Base-by-base conservation (phyloP, 257 asterid genomes). In the Paraleonurus japonicus region DNA sequence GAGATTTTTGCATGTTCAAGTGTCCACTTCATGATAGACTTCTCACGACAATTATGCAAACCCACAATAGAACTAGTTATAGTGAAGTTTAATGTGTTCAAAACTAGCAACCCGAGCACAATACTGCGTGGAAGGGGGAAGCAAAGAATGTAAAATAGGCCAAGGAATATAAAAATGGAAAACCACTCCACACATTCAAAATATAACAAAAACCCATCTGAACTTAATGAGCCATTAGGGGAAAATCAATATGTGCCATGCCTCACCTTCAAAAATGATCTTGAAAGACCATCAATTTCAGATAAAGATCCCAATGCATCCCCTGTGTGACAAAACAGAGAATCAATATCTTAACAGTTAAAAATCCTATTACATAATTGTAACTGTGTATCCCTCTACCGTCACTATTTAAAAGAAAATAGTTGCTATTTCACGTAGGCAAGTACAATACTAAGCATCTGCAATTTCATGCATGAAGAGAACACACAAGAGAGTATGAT, bases 191-290 rank as follows among this genome's bases (percentile, higher is more conserved):
- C 55, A 4, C 19, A 54, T 53, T 37, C 6, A 15, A 35, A 5
- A 22, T 24, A 24, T 45, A 1, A 1, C 12, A 24, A 62, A 72
- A 16, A 39, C 37, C n/a, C 32, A 54, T 65, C 51, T 17, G 19
- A 73, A 65, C 50, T 53, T 27, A 61, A 64, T 65, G 37, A 53
- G 39, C 35, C 11, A 17, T 35, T 33, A n/a, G 4, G 15, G 57
- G 16, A 35, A 53, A 12, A 6, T 63, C 12, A 2, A 35, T 17
- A 39, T 35, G 61, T 53, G 61, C 7, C 35, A 26, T 7, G 39
- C 16, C 71, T 73, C 72, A 73, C 78, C 78, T 73, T 73, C 4
- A 69, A 64, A 55, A 73, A 73, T 24, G 72, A 35, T 26, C 57
- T 73, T 24, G 78, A 73, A 39, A 73, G 50, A 73, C 66, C 72